Conservation (phyloP, 129 eudicot genomes). For the Chrysanthemum makinoi region DNA sequence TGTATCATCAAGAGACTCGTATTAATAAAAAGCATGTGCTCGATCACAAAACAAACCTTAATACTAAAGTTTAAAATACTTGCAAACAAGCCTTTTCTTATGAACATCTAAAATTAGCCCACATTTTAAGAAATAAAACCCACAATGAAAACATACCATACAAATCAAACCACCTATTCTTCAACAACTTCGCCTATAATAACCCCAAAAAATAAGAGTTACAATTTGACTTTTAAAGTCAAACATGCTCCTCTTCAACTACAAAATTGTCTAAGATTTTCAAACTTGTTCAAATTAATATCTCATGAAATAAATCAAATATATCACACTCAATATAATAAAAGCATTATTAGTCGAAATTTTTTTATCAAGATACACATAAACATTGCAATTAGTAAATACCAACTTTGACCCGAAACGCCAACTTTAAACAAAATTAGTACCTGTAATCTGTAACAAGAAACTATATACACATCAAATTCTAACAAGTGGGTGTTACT, state of each 20-base stretch:
- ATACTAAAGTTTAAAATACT: not conserved
- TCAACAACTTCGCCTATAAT: not conserved
- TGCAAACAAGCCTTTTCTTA: not conserved
- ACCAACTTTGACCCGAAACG: constrained; percentile 9
- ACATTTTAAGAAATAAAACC: not conserved
- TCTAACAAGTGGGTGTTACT: not conserved
- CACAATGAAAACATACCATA: not conserved
- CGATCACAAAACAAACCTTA: not conserved
- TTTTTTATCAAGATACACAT: not conserved
- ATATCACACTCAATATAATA: not conserved
- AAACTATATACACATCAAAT: constrained; percentile 5
- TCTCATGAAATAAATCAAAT: not conserved
- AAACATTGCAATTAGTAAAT: constrained; percentile 5
- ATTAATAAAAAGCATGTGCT: not conserved
- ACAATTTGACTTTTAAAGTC: constrained; percentile 18
- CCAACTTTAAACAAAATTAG: not conserved
- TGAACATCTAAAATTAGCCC: not conserved
- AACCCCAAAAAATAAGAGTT: not conserved
- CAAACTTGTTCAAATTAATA: not conserved
- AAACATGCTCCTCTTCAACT: constrained; percentile 15
- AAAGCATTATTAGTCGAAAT: not conserved
- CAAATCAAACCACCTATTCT: constrained; percentile 12
- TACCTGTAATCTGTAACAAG: not conserved
- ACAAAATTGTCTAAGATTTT: not conserved
- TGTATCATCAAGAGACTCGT: too few species aligned